phyloP scores from a whole-genome alignment of 495 filamentous ascomycete species.

The Xylaria intraflava region DNA sequence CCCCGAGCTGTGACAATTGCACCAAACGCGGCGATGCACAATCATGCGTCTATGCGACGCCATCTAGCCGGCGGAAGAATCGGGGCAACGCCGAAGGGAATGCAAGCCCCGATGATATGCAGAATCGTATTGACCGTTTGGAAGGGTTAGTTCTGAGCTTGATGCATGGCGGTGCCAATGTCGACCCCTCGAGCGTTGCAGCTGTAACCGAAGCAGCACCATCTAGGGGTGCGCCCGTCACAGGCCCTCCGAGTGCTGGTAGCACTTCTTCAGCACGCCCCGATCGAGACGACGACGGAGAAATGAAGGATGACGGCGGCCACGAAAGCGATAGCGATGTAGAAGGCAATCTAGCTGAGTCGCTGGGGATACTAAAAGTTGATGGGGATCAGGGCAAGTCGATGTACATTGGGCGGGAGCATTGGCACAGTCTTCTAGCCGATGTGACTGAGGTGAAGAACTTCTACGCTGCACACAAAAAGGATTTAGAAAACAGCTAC shows the following conservation, averaged over 20 bases:
- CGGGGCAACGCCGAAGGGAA: constrained; percentile 49
- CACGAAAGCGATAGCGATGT: constrained; percentile 70
- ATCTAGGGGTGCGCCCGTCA: constrained; percentile 48
- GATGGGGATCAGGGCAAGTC: constrained; percentile 71
- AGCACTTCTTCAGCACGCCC: constrained; percentile 57
- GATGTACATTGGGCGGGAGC: constrained; percentile 78
- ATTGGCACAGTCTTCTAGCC: constrained; percentile 82
- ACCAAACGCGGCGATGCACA: constrained; percentile 76
- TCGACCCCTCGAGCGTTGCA: constrained; percentile 30
- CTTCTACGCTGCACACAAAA: constrained; percentile 62
- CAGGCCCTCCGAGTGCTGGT: constrained; percentile 57
- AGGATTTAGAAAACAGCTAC: constrained; percentile 50
- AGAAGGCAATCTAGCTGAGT: constrained; percentile 71
- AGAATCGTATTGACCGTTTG: constrained; percentile 93
- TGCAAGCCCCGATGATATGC: constrained; percentile 88
- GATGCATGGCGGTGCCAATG: constrained; percentile 78
- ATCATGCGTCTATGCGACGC: constrained; percentile 85
- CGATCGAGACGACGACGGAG: constrained; percentile 52
- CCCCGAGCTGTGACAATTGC: constrained; percentile 89
- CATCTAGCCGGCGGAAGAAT: constrained; percentile 68
- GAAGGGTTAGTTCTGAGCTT: constrained; percentile 91
- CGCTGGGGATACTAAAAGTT: constrained; percentile 83
- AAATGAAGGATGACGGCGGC: constrained; percentile 45
- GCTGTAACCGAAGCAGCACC: constrained; percentile 35
- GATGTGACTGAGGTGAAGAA: constrained; percentile 93